phyloP scores from a whole-genome alignment of 441 rosid species.

The Corymbia citriodora region DNA sequence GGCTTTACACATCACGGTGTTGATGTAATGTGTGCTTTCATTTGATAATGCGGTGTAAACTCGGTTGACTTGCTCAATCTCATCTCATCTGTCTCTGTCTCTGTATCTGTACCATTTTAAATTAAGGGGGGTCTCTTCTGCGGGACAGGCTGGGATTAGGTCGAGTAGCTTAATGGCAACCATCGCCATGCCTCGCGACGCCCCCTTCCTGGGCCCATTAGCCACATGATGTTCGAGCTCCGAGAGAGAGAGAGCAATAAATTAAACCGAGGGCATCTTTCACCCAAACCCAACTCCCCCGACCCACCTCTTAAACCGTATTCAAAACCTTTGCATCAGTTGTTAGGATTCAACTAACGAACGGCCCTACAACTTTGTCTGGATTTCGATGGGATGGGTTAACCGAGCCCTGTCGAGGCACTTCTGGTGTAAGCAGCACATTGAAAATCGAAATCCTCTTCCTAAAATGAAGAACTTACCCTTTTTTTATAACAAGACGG shows the following conservation, averaged over 20 bases:
- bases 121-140: constrained; percentile 2
- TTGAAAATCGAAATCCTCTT: too few species aligned
- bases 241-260: neutral
- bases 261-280: neutral
- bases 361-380: neutral
- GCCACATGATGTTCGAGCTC: neutral
- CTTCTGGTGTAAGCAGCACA: neutral
- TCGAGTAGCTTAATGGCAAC: constrained; percentile 11
- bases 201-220: constrained; percentile 2
- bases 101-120: neutral
- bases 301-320: neutral
- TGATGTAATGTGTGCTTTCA: neutral
- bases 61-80: constrained; percentile 18
- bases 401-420: neutral
- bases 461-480: neutral
- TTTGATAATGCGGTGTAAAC: neutral
- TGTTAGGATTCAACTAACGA: neutral
- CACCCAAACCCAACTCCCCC: neutral
- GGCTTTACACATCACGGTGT: constrained; percentile 11
- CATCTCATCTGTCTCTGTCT: neutral
- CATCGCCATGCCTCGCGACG: neutral
- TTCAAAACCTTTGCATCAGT: neutral
- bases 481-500: neutral
- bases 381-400: neutral
- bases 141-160: constrained; percentile 35